Evolutionary conservation across 1,284 basidiomycete species (phyloP).

Genomic region (Exobasidium rhododendri): DNA sequence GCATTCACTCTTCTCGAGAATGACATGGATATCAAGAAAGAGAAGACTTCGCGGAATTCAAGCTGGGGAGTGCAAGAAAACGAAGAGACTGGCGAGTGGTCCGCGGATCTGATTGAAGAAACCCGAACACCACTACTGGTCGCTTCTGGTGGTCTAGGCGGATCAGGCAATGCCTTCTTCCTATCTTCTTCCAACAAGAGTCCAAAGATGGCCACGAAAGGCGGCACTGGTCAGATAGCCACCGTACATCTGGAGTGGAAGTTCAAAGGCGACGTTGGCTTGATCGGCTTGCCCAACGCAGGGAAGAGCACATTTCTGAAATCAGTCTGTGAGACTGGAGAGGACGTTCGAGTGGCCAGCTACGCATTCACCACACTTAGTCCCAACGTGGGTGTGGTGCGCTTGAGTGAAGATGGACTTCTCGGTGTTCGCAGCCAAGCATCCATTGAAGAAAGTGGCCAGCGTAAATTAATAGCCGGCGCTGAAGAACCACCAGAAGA

Average conservation of each 20-base stretch:
- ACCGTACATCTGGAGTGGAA: slow-evolving; percentile 90
- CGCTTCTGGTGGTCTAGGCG: slow-evolving; percentile 72
- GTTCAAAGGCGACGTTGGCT: slow-evolving; percentile 83
- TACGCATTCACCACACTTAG: slow-evolving; percentile 95
- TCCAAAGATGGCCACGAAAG: slow-evolving; percentile 59
- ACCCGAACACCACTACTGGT: slow-evolving; percentile 24
- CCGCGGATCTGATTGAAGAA: slow-evolving; percentile 6
- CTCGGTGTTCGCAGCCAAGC: slow-evolving; percentile 6
- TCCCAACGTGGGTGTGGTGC: slow-evolving; percentile 88
- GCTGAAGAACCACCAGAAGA: slow-evolving; percentile 16
- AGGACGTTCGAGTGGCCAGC: slow-evolving; percentile 73
- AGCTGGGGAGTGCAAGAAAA: neutral
- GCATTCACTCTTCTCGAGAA: slow-evolving; percentile 15
- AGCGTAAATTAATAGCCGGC: slow-evolving; percentile 9
- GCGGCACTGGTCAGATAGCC: slow-evolving; percentile 74
- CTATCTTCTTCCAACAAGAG: slow-evolving; percentile 58
- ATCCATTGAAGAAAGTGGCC: neutral
- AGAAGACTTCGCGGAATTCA: neutral
- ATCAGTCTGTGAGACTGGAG: slow-evolving; percentile 73
- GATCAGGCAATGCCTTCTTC: slow-evolving; percentile 87
- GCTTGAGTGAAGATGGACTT: slow-evolving; percentile 66
- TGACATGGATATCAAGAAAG: neutral
- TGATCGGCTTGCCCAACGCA: slow-evolving; percentile 94
- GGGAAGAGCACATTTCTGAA: slow-evolving; percentile 74
- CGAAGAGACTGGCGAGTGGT: neutral